Conservation (phyloP, 208 protist species). For the Wallacemonas rigidus region DNA sequence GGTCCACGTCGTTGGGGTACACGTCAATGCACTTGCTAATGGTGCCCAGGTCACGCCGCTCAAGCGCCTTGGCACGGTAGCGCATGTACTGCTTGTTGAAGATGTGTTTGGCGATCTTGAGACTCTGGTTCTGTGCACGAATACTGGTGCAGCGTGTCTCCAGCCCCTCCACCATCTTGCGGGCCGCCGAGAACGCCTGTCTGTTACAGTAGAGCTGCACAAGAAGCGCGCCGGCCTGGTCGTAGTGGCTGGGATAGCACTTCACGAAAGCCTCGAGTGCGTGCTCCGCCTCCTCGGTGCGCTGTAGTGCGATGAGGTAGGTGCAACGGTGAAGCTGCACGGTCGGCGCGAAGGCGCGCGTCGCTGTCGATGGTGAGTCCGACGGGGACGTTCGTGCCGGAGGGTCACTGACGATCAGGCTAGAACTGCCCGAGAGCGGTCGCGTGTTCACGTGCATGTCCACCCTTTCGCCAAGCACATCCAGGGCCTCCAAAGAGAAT, state of each 20-base stretch:
- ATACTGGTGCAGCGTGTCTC: slow-evolving; percentile 17
- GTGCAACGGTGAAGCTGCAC: slow-evolving; percentile 75
- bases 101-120: slow-evolving; percentile 77
- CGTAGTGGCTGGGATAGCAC: slow-evolving; percentile 33
- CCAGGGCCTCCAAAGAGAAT: slow-evolving; percentile 70
- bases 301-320: slow-evolving; percentile 79
- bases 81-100: slow-evolving; percentile 68
- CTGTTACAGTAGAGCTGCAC: slow-evolving; percentile 81
- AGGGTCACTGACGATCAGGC: background rate
- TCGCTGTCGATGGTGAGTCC: background rate
- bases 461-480: slow-evolving; percentile 29
- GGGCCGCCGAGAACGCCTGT: slow-evolving; percentile 72
- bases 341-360: slow-evolving; percentile 28
- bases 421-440: background rate
- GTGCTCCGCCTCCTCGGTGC: slow-evolving; percentile 80
- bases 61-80: slow-evolving; percentile 74
- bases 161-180: slow-evolving; percentile 59
- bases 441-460: slow-evolving; percentile 11
- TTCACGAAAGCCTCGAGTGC: slow-evolving; percentile 55
- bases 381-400: too few relatives aligned
- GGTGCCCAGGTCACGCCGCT: slow-evolving; percentile 61
- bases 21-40: slow-evolving; percentile 83
- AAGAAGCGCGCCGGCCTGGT: slow-evolving; percentile 60
- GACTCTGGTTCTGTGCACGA: slow-evolving; percentile 23
- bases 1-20: slow-evolving; percentile 69